Percentiles rank a stretch among this genome's conserved stretches.
Evolutionary conservation across 257 asterid species (phyloP).

Genomic region (Leonotis leonurus): DNA sequence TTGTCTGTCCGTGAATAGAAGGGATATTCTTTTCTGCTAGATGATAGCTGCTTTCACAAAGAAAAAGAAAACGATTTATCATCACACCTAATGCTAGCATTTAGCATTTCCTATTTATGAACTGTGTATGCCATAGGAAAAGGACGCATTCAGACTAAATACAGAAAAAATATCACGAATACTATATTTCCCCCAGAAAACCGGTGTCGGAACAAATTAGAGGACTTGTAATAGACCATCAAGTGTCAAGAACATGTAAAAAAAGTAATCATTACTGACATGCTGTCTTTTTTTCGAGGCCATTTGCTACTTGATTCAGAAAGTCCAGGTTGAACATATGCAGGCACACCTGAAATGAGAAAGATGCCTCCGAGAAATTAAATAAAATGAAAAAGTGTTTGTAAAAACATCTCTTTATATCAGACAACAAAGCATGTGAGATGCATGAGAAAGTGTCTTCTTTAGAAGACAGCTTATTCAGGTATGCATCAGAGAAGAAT

Average conservation of each 20-base stretch:
- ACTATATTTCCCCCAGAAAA: conserved; percentile 39
- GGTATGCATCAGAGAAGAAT: background rate
- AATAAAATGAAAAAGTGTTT: background rate
- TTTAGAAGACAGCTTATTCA: background rate
- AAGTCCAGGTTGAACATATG: conserved; percentile 93
- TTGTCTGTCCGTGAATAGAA: conserved; percentile 71
- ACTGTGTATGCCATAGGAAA: background rate
- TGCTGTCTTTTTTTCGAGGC: conserved; percentile 96
- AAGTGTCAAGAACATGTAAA: too few relatives aligned
- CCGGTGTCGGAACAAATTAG: background rate
- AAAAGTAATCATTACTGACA: conserved; percentile 39
- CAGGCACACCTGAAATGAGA: conserved; percentile 76
- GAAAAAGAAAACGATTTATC: conserved; percentile 7
- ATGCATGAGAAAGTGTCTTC: background rate
- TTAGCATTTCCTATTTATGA: too few relatives aligned
- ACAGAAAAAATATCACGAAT: background rate
- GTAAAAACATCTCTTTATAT: background rate
- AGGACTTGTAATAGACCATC: too few relatives aligned
- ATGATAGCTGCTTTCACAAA: conserved; percentile 61
- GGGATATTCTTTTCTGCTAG: conserved; percentile 85
- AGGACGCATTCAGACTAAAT: background rate
- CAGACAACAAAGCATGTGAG: background rate
- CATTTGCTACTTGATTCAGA: conserved; percentile 90
- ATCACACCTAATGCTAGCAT: background rate
- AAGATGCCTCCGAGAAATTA: background rate